A percentile compares a stretch with the other conserved stretches of the same genome.
Conservation (phyloP, 2,329 filamentous ascomycete genomes). For the Orbilia javanica region DNA sequence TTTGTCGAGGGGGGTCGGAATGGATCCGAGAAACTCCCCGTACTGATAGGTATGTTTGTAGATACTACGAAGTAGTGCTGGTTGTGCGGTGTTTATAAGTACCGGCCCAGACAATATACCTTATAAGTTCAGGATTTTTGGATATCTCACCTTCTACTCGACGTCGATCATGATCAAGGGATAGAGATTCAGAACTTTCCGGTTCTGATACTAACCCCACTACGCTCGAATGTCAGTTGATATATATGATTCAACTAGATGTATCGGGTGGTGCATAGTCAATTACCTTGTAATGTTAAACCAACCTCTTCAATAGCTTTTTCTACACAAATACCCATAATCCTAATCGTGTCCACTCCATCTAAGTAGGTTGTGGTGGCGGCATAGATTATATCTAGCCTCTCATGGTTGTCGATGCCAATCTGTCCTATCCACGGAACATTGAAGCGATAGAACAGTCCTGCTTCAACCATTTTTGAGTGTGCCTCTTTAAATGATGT, state of each 20-base stretch:
- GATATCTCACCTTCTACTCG: not conserved
- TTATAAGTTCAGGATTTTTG: no score
- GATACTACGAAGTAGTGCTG: not conserved
- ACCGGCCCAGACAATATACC: no score
- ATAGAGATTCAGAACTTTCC: not conserved
- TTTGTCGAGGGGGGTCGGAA: not conserved
- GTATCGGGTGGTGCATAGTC: no score
- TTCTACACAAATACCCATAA: no score
- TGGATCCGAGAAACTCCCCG: not conserved
- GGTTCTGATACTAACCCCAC: not conserved
- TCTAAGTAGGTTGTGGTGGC: not conserved
- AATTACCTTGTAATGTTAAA: not conserved
- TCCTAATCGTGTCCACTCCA: no score
- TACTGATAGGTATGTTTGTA: not conserved
- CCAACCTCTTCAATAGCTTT: not conserved
- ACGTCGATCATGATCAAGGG: not conserved
- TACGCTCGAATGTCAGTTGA: not conserved
- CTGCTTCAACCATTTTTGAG: no score
- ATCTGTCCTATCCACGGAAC: no score
- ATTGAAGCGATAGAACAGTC: no score
- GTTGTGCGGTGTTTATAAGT: no score
- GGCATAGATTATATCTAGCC: no score
- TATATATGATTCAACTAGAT: no score
- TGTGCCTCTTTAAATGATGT: not conserved
- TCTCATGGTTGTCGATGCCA: no score